These are phyloP conservation scores for Persicaria maculosa DNA, from an alignment of 148 eudicot species.

Conservation along the genomic window DNA sequence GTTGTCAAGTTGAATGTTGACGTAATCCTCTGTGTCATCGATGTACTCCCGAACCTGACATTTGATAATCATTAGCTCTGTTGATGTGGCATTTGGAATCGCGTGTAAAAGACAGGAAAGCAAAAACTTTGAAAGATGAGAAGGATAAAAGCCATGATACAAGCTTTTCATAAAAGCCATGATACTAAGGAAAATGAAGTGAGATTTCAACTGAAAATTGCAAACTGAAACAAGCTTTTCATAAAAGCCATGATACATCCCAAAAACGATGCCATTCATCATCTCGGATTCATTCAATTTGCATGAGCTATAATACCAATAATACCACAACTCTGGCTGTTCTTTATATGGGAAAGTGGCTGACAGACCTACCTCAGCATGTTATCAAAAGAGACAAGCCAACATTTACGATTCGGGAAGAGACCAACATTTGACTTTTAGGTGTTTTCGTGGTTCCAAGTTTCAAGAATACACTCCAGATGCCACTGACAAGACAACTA, in stretches of 20 bases:
- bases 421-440: not conserved
- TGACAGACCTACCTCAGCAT: not conserved
- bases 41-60: constrained; percentile 88
- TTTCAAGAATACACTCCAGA: no score
- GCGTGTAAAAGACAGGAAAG: no score
- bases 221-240: not conserved
- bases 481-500: no score
- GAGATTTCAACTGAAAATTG: not conserved
- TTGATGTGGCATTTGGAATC: not conserved
- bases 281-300: not conserved
- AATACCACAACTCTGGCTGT: no score
- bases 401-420: not conserved
- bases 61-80: not conserved
- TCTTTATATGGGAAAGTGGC: not conserved
- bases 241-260: not conserved
- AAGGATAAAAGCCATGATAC: no score
- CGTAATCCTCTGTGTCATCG: constrained; percentile 96
- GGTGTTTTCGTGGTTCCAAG: no score
- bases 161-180: no score
- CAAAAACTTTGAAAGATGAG: not conserved
- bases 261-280: not conserved
- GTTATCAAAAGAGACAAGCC: not conserved
- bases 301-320: not conserved
- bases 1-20: constrained; percentile 92
- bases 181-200: not conserved